Conservation (phyloP, 257 asterid species). For the Nicotiana undulata region DNA sequence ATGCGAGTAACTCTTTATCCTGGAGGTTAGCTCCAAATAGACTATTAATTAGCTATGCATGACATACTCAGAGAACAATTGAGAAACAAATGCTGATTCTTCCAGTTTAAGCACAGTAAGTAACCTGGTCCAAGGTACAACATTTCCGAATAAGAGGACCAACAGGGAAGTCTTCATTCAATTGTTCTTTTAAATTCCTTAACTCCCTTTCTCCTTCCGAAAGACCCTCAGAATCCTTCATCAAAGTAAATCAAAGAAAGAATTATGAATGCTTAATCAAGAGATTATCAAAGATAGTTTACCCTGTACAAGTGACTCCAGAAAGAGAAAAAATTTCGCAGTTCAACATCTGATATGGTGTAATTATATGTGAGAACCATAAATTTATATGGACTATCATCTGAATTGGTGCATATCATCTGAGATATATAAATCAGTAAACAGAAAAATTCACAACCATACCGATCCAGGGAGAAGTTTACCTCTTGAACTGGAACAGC, state of each 20-base stretch:
- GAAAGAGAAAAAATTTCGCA: neutral
- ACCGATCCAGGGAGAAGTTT: slow-evolving; percentile 12
- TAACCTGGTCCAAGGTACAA: slow-evolving; percentile 92
- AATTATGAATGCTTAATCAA: neutral
- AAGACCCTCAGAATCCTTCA: slow-evolving; percentile 78
- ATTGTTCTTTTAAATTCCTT: slow-evolving; percentile 66
- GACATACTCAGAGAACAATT: neutral
- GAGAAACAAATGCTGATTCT: neutral
- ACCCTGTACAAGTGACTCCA: neutral
- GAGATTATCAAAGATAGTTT: neutral
- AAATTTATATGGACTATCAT: neutral
- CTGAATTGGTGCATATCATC: neutral
- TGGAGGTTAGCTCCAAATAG: neutral
- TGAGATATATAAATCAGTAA: neutral
- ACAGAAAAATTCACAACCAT: neutral
- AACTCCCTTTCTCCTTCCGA: slow-evolving; percentile 74
- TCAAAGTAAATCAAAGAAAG: slow-evolving; percentile 15
- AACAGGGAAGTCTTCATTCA: slow-evolving; percentile 79
- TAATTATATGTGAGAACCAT: neutral
- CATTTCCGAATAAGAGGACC: slow-evolving; percentile 88
- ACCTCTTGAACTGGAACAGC: slow-evolving; percentile 61
- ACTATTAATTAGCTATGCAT: neutral
- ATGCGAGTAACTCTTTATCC: neutral
- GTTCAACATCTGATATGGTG: neutral
- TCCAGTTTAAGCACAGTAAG: neutral